Conservation (phyloP, 73 alveolate genomes). For the Tetrahymena elliotti region DNA sequence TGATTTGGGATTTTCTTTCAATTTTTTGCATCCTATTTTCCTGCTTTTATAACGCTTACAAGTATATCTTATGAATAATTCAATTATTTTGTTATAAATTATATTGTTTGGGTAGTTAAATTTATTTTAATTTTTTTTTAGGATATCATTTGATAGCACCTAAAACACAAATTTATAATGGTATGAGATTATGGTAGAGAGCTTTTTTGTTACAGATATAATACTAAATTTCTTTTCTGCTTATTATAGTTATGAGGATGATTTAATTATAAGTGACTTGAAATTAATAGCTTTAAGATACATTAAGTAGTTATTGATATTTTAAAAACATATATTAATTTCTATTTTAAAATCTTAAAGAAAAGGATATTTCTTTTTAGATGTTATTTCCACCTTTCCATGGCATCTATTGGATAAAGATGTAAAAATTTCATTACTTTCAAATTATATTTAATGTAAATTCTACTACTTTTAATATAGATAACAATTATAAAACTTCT, state of each 20-base stretch:
- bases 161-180: background rate
- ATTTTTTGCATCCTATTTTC: background rate
- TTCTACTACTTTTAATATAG: background rate
- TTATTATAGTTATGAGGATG: background rate
- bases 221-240: background rate
- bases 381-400: constrained; percentile 70
- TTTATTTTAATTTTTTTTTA: background rate
- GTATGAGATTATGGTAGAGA: background rate
- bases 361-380: constrained; percentile 70
- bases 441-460: background rate
- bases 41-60: background rate
- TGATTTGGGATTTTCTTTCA: background rate
- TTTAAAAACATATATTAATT: no score
- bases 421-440: background rate
- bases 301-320: background rate
- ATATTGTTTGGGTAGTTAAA: background rate
- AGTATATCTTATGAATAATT: background rate
- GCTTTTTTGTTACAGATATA: background rate
- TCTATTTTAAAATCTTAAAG: background rate
- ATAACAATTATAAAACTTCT: constrained; percentile 46
- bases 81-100: background rate
- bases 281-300: background rate
- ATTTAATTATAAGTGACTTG: background rate
- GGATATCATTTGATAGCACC: background rate
- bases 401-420: constrained; percentile 4